phyloP scores from a whole-genome alignment of 306 rosid species.

The Dalbergia cochinchinensis region DNA sequence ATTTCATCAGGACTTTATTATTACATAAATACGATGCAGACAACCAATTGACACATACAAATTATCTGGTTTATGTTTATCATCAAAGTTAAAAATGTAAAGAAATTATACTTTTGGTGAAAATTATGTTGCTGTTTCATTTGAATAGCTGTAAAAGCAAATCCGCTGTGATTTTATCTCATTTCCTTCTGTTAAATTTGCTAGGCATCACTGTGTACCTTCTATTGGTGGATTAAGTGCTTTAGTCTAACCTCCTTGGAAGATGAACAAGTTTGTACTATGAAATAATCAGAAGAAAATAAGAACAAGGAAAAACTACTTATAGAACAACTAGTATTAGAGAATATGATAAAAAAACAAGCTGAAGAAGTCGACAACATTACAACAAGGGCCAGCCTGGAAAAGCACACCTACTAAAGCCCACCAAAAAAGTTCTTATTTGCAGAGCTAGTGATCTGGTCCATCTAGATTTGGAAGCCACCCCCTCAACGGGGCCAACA shows the following conservation, averaged over 20 bases:
- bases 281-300: not conserved
- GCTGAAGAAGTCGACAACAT: not conserved
- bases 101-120: not conserved
- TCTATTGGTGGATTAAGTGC: not conserved
- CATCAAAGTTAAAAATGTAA: not conserved
- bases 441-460: no score
- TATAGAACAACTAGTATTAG: not conserved
- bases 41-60: not conserved
- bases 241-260: constrained; percentile 12
- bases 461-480: not conserved
- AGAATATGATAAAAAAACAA: not conserved
- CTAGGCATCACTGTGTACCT: not conserved
- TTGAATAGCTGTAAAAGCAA: not conserved
- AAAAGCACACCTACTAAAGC: not conserved
- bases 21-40: not conserved
- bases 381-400: not conserved
- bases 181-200: constrained; percentile 14
- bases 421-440: not conserved
- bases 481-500: not conserved
- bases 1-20: not conserved
- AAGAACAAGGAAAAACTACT: not conserved
- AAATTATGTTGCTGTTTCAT: not conserved
- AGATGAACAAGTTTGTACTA: constrained; percentile 11
- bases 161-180: not conserved
- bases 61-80: not conserved